Base-by-base conservation (phyloP, 225 moss, liverwort and hornwort genomes). In the Physcomitrellopsis africana region DNA sequence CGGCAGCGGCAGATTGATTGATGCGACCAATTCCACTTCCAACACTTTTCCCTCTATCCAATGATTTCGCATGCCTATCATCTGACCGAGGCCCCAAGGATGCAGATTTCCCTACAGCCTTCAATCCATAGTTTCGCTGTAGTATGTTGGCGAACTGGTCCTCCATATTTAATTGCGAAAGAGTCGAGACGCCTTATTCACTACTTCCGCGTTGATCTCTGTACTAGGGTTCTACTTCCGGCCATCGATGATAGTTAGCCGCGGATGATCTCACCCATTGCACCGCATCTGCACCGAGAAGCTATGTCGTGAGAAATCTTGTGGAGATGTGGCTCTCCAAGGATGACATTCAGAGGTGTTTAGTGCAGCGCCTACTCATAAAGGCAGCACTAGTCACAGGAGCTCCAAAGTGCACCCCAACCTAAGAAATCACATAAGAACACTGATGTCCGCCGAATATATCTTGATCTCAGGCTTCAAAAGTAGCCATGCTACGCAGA, bases 11-110 rank as follows among this genome's bases (percentile, higher is more conserved):
- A 19, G 80, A 82, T 22, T 74, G 84, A 32, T 77, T 80, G 46
- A 58, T 60, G n/a, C 84, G 83, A 54, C 93, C 88, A 12, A 81
- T 49, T 12, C 83, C 83, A 17, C 89, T 89, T 32, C 87, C 87
- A 41, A 79, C 84, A 61, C 87, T 87, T 73, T 86, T 87, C 65
- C 81, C 83, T 18, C 85, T 83, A 24, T 83, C 88, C 72, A 85
- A 48, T 2, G 85, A 81, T 48, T 81, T 52, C 60, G 78, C 72
- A 1, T 72, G 41, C 70, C 76, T 65, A 5, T 83, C 87, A 12
- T 84, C 84, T 7, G 77, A 81, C 77, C 84, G 80, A 49, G 80
- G 84, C 23, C 89, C 85, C 82, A 91, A 90, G 17, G 92, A 90
- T 1, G 89, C 65, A 27, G 83, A 76, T 70, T 84, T 86, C 37